A percentile compares a stretch with the other conserved stretches of the same genome.
These are phyloP conservation scores for Butyriboletus loyo DNA, from an alignment of 768 basidiomycete species.

Conservation along the genomic window DNA sequence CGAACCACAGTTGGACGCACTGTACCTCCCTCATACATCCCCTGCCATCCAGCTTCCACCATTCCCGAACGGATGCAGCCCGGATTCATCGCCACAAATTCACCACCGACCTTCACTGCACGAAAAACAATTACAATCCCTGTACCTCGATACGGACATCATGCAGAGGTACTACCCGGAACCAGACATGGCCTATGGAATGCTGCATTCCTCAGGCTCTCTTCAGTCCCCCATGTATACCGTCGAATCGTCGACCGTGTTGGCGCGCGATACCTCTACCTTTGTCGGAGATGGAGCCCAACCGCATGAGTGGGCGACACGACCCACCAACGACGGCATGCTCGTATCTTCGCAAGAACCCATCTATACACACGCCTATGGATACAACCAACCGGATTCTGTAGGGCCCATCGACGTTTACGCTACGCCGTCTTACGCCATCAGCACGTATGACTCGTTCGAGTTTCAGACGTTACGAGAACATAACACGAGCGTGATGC, in stretches of 20 bases:
- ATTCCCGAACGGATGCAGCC: constrained; percentile 17
- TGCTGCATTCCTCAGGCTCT: constrained; percentile 1
- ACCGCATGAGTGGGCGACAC: constrained; percentile 15
- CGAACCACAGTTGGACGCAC: constrained; percentile 14
- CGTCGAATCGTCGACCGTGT: constrained; percentile 8
- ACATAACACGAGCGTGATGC: constrained; percentile 16
- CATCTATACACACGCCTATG: constrained; percentile 15
- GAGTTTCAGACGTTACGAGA: constrained; percentile 34
- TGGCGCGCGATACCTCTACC: constrained; percentile 7
- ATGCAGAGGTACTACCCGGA: constrained; percentile 22
- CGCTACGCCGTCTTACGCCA: constrained; percentile 10
- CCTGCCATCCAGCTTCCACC: constrained; percentile 13
- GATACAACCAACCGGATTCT: constrained; percentile 19
- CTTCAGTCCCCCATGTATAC: constrained; percentile 22
- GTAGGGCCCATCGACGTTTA: constrained; percentile 20
- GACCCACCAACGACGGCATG: constrained; percentile 9
- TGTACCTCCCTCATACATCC: constrained; percentile 21
- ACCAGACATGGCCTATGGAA: constrained; percentile 14
- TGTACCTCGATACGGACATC: constrained; percentile 23
- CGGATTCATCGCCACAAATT: constrained; percentile 11
- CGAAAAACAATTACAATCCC: constrained; percentile 20
- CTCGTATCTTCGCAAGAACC: constrained; percentile 15
- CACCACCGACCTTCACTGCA: constrained; percentile 16
- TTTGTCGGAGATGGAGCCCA: constrained; percentile 13
- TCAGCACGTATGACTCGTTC: constrained; percentile 29